Base-by-base conservation (phyloP, 768 basidiomycete species). In the Brasilioporus rufonigricans region DNA sequence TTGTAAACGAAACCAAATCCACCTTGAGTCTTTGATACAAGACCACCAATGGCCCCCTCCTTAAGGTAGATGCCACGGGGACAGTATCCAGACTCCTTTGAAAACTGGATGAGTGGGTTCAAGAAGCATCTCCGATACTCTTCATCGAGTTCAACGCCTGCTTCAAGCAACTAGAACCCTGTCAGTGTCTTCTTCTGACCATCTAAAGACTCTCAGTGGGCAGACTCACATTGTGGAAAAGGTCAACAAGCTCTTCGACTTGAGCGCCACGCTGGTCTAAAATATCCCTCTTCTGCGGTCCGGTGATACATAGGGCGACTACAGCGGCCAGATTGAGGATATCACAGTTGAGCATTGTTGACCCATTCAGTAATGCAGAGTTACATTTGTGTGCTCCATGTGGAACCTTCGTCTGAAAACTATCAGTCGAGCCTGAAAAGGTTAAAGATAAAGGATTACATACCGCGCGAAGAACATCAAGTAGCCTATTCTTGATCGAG, bases 151-250 rank as follows among this genome's bases (percentile, higher is more conserved):
- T 39, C 48, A n/a, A 58, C 44, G 4, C 54, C 21, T 19, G 57
- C 45, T 44, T 64, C 66, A 23, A 70, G 62, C 16, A 71, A 41
- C 65, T 70, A 32, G 16, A 39, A 6, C 1, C 16, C 7, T n/a
- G 29, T 65, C 41, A 62, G 45, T 18, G 19, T 49, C 19, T 41
- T 39, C 27, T 29, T 38, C 14, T n/a, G 29, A 24, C 19, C 23
- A 38, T 4, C 32, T 32, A 4, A 32, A 21, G 38, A 36, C 4
- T 1, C 36, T 27, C n/a, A 8, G 19, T n/a, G n/a, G n/a, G 1
- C 11, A 11, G 27, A 59, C 68, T 50, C 49, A 70, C 68, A 14
- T 38, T 27, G 35, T 70, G 59, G n/a, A 70, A 58, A 44, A 70
- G 48, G 5, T 66, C 70, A 4, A 60, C 23, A 8, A 70, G 51